Evolutionary conservation across 768 basidiomycete genomes (phyloP).

Genomic region (Multifurca ochricompacta): DNA sequence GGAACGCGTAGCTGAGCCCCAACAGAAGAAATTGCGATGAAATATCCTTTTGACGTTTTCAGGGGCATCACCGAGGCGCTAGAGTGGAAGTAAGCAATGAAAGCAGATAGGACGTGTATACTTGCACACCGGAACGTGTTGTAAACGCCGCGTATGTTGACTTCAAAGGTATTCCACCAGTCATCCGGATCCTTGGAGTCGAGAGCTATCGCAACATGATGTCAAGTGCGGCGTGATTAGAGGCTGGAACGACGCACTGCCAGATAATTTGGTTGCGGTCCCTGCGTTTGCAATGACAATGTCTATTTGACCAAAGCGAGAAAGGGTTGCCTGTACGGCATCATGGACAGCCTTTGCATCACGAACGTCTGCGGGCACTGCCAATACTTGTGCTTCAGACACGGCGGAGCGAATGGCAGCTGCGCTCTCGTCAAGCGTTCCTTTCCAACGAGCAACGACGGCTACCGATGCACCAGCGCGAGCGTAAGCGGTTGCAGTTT

Average conservation of each 20-base stretch:
- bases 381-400: constrained; percentile 7
- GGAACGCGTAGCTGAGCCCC: background rate
- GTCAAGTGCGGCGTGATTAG: background rate
- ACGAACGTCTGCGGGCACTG: constrained; percentile 19
- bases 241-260: background rate
- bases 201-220: background rate
- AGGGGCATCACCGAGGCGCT: background rate
- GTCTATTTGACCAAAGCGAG: constrained; percentile 22
- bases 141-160: constrained; percentile 24
- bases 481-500: constrained; percentile 16
- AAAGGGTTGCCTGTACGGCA: constrained; percentile 20
- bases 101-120: background rate
- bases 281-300: constrained; percentile 21
- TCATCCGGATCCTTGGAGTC: constrained; percentile 19
- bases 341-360: background rate
- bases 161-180: constrained; percentile 24
- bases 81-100: background rate
- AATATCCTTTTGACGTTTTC: background rate
- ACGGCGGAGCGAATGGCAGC: background rate
- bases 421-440: constrained; percentile 19
- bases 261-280: too few relatives aligned
- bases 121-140: constrained; percentile 21
- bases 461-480: constrained; percentile 17
- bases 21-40: constrained; percentile 1
- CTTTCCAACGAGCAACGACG: constrained; percentile 9